These are phyloP conservation scores for Colletotrichum abscissum DNA, from an alignment of 2,329 filamentous ascomycete species.

Conservation along the genomic window DNA sequence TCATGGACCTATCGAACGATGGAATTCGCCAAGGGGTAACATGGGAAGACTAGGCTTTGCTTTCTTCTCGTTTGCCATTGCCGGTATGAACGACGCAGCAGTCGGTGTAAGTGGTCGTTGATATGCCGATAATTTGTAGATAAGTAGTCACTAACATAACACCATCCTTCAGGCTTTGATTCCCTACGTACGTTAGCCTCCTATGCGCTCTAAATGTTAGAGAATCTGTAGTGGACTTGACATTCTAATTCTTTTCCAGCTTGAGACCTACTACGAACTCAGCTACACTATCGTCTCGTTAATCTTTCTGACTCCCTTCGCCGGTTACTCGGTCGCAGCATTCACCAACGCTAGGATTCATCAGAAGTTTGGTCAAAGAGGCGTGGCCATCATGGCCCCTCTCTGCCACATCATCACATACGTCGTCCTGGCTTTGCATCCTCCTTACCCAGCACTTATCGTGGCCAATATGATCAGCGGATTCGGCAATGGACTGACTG, in stretches of 20 bases:
- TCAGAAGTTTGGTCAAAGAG: conserved; percentile 71
- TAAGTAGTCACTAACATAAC: not conserved
- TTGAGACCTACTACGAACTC: conserved; percentile 71
- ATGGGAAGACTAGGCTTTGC: conserved; percentile 50
- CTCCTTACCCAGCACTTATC: conserved; percentile 73
- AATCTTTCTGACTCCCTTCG: conserved; percentile 72
- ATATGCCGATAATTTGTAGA: not conserved
- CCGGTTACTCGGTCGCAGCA: conserved; percentile 71
- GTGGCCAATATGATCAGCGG: conserved; percentile 72
- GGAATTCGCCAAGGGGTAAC: conserved; percentile 50
- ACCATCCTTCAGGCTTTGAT: conserved; percentile 47
- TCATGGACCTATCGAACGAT: conserved; percentile 41
- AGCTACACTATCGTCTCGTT: conserved; percentile 71
- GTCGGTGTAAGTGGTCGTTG: conserved; percentile 58
- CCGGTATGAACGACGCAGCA: conserved; percentile 73
- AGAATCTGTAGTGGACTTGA: too few relatives aligned
- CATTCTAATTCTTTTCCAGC: conserved; percentile 45
- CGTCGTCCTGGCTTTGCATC: conserved; percentile 68
- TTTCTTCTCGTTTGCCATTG: conserved; percentile 69
- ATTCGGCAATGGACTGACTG: conserved; percentile 74
- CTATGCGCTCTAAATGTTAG: fast-evolving
- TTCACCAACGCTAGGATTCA: conserved; percentile 72
- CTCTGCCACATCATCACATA: conserved; percentile 72
- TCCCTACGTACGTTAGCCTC: conserved; percentile 46
- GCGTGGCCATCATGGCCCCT: conserved; percentile 72